These are phyloP conservation scores for Serendipita sp. DNA, from an alignment of 768 basidiomycete genomes.

Conservation along the genomic window DNA sequence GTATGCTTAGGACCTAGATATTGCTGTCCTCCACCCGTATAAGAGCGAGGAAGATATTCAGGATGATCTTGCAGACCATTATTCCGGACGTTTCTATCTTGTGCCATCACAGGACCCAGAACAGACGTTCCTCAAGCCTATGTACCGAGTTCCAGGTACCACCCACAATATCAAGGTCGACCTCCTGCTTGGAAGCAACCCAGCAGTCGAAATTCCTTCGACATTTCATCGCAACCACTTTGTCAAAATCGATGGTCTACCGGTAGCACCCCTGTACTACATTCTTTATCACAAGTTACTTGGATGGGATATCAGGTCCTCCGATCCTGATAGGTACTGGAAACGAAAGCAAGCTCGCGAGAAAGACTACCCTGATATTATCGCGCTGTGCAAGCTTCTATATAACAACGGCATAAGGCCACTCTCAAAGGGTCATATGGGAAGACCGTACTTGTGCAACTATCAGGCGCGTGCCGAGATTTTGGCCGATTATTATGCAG, in stretches of 20 bases:
- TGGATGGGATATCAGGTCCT: neutral
- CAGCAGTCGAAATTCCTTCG: neutral
- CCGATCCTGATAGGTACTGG: neutral
- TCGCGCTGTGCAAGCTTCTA: neutral
- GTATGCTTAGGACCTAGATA: neutral
- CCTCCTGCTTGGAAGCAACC: neutral
- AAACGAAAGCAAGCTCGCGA: neutral
- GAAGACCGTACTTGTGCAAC: neutral
- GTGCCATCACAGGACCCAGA: neutral
- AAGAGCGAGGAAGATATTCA: neutral
- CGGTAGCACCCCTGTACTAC: neutral
- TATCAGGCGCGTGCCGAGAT: neutral
- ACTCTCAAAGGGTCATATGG: neutral
- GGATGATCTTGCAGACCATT: neutral
- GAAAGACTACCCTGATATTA: neutral
- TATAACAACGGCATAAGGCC: neutral
- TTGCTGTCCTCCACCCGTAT: neutral
- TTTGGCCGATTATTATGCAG: neutral
- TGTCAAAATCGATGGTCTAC: neutral
- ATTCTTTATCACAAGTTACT: neutral
- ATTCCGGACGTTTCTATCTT: neutral
- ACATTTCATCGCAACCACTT: neutral
- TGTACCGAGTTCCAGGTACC: neutral
- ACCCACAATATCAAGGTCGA: neutral
- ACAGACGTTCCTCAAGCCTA: neutral